These are phyloP conservation scores for Hirsutella rhossiliensis DNA, from an alignment of 2,329 filamentous ascomycete genomes.

Conservation along the genomic window DNA sequence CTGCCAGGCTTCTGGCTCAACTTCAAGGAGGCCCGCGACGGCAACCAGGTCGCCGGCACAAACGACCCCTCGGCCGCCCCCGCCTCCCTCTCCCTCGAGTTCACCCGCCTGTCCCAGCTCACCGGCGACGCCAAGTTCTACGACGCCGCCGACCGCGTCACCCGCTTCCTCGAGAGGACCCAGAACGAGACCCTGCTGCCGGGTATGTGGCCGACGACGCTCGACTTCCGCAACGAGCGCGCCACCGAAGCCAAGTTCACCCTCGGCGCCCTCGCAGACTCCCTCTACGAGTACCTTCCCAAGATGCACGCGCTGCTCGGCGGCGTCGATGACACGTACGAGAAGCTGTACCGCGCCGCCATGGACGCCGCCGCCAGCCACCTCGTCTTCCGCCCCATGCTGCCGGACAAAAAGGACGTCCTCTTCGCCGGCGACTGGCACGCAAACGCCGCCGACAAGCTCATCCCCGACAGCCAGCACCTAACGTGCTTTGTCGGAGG, in stretches of 20 bases:
- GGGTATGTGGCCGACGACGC: constrained; percentile 61
- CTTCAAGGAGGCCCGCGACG: constrained; percentile 28
- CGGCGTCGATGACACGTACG: constrained; percentile 48
- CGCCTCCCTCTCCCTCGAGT: constrained; percentile 63
- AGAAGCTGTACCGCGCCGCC: constrained; percentile 50
- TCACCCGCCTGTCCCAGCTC: constrained; percentile 62
- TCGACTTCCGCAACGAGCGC: constrained; percentile 48
- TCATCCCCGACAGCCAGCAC: constrained; percentile 18
- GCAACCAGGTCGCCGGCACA: constrained; percentile 35
- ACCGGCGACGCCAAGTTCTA: constrained; percentile 64
- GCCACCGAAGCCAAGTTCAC: constrained; percentile 33
- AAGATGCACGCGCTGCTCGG: constrained; percentile 56
- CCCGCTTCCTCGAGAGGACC: constrained; percentile 52
- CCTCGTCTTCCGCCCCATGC: constrained; percentile 60
- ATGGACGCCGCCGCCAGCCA: constrained; percentile 50
- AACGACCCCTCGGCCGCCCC: constrained; percentile 34
- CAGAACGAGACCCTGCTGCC: constrained; percentile 61
- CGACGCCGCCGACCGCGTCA: constrained; percentile 64
- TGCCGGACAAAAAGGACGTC: constrained; percentile 47
- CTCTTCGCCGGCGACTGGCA: constrained; percentile 28
- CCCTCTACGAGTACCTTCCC: constrained; percentile 48
- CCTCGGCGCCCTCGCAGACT: constrained; percentile 42
- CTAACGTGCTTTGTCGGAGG: constrained; percentile 54
- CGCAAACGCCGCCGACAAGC: constrained; percentile 8
- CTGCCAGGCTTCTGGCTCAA: constrained; percentile 34